Base-by-base conservation (phyloP, 2,329 filamentous ascomycete genomes). In the Trichoderma arundinaceum region DNA sequence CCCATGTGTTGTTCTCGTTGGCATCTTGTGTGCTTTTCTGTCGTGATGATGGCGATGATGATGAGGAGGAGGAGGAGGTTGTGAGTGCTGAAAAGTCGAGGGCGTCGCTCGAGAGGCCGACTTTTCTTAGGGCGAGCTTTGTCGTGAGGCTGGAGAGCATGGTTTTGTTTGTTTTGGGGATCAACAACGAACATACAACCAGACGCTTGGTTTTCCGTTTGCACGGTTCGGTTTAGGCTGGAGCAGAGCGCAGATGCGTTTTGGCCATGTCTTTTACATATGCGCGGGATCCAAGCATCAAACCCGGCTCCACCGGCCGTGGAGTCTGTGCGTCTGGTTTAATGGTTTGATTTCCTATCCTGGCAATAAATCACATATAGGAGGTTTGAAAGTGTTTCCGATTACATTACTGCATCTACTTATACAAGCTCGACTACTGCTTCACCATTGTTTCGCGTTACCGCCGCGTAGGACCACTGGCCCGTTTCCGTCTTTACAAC, bases 101-200 rank as follows among this genome's bases (percentile, higher is more conserved):
- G 53, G 80, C 75, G 69, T 86, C 77, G 74, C 78, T 82, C 44
- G 83, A 80, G 63, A 88, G 74, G 72, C 86, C 85, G 58, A 81
- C 81, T 72, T 85, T 86, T 69, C 80, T 84, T 70, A 88, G 78
- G 67, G 85, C 86, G 69, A 87, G 76, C 75, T 88, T 88, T 52
- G 85, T 84, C 15, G 82, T 81, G 65, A 88, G 76, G 69, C 78
- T 83, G 71, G 82, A 81, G 72, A 88, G 81, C 85, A 87, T 88
- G 63, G 71, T 15, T 32, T 15, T 22, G 41, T 15, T 4, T 38
- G 13, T 3, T 8, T 3, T 41, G 22, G 53, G n/a, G n/a, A n/a
- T n/a, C n/a, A 28, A 28, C 22, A 28, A 28, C 4, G 22, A 19
- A 2, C 12, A 15, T 32, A 12, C 12, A 22, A 1, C 1, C 7